Base-by-base conservation (phyloP, 108 stramenopile genomes). In the Discostella stelligeroides region DNA sequence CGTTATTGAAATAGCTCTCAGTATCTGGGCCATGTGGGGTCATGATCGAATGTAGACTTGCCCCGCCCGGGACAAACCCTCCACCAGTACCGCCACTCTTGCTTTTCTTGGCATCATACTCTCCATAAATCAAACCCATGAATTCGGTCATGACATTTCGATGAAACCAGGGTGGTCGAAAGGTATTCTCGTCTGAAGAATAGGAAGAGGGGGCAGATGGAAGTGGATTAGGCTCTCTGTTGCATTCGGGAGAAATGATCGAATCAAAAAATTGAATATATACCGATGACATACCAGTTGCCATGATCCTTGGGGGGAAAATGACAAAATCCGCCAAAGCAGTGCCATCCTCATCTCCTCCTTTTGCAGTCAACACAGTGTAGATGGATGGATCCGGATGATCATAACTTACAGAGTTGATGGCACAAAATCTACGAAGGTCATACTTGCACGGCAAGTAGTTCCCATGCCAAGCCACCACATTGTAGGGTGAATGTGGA, bases 401-500 rank as follows among this genome's bases (percentile, higher is more conserved):
- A 79, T 98, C 95, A 51, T 91, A 94, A 7, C 94, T 82, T 28
- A 98, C 95, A 9, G 88, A 90, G 66, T 96, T 96, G 60, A 95
- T 77, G 50, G 86, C 88, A 69, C 85, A 86, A 79, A 98, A 98
- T 39, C 82, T 82, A 0, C 69, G 58, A 66, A 98, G 81, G 60
- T 92, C 78, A 82, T 97, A 97, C 50, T 95, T 96, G 92, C 70
- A 98, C 23, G 97, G 96, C 2, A 85, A 56, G 60, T 96, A 97
- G 66, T 95, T 98, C 10, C 95, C 97, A 68, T 96, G 96, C 93
- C 92, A 98, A 0, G 97, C 97, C 24, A 97, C 95, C 8, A 98
- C 97, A 68, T 95, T 89, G 85, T 89, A 96, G 12, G 97, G 97
- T 9, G 87, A 88, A 37, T 90, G 88, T 21, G 71, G 38, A n/a